Conservation (phyloP, 2,329 filamentous ascomycete species). For the Neonectria hederae region DNA sequence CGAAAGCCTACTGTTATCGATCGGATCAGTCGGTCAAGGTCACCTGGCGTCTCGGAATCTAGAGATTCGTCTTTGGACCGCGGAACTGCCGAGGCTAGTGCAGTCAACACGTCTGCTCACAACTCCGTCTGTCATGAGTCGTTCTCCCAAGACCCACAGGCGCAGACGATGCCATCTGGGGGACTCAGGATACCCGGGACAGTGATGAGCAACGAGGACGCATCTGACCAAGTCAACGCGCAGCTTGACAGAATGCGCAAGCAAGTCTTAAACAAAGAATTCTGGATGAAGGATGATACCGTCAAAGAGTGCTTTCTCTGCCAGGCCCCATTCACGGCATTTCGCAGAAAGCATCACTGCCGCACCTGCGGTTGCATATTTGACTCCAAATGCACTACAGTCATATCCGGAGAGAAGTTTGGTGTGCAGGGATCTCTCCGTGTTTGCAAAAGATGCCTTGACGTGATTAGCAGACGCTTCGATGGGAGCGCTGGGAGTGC, state of each 20-base stretch:
- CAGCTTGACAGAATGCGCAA: conserved; percentile 78
- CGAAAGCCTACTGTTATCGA: conserved; percentile 63
- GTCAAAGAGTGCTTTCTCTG: conserved; percentile 97
- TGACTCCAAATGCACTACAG: conserved; percentile 92
- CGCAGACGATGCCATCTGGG: conserved; percentile 57
- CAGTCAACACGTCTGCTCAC: conserved; percentile 67
- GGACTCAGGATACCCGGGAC: conserved; percentile 65
- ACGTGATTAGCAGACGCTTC: conserved; percentile 88
- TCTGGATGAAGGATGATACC: conserved; percentile 99
- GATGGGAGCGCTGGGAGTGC: conserved; percentile 83
- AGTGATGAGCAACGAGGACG: conserved; percentile 62
- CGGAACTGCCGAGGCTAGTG: conserved; percentile 65
- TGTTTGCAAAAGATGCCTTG: conserved; percentile 92
- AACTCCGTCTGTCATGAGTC: conserved; percentile 67
- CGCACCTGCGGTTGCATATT: conserved; percentile 98
- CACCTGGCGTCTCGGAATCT: conserved; percentile 56
- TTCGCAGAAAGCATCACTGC: conserved; percentile 96
- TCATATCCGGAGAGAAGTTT: conserved; percentile 88
- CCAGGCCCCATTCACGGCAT: conserved; percentile 89
- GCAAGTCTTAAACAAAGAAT: conserved; percentile 91
- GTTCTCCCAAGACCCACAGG: conserved; percentile 58
- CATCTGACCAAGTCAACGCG: conserved; percentile 67
- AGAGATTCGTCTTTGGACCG: conserved; percentile 68
- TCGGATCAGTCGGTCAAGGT: conserved; percentile 60
- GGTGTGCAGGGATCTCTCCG: conserved; percentile 85